Evolutionary conservation across 495 filamentous ascomycete species (phyloP), one percentile per base, ranked within the genome.

Genomic region (Tirmania nivea): DNA sequence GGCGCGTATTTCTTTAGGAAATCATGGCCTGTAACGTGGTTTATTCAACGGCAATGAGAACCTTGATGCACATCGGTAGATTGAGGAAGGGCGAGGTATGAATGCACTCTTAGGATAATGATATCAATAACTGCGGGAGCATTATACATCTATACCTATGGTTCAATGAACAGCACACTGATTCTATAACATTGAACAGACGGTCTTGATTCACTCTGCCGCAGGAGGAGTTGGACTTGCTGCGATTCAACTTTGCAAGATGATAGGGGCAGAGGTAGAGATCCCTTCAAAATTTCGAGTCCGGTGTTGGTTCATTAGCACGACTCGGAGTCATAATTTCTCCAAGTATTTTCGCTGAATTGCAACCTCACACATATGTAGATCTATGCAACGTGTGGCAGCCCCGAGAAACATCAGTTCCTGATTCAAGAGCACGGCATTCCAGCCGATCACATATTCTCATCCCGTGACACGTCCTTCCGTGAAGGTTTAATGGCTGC

Each of bases 1-100:
- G 25, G 4, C 25, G 25, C 25, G 1, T 31, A 31, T 31, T 31
- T 31, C 25, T 77, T 52, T 70, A 75, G 25, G 68, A 68, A 35
- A 73, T 73, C 8, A 74, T 73, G 1, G 71, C 73, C 9, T 60
- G 80, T 0, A 79, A 78, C 0, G 63, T 79, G 1, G 73, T 71
- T 3, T 83, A 72, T 54, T 62, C 62, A 50, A 78, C 77, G 0
- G 79, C 78, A 0, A 77, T 77, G 55, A 74, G 83, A 63, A 68
- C 72, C 0, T 59, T 82, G 0, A 57, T 64, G 12, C 61, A 69
- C 20, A 48, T 71, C 4, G 66, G 49, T 7, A 56, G 54, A 21
- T 39, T 56, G 16, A 20, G 36, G 19, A 31, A 70, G 8, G 76
- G 67, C 34, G 77, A 31, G 25, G 25, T 31, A 31, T 3, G 25